A percentile compares a stretch with the other conserved stretches of the same genome.
Conservation (phyloP, 345 rosid genomes). For the Camelina neglecta region DNA sequence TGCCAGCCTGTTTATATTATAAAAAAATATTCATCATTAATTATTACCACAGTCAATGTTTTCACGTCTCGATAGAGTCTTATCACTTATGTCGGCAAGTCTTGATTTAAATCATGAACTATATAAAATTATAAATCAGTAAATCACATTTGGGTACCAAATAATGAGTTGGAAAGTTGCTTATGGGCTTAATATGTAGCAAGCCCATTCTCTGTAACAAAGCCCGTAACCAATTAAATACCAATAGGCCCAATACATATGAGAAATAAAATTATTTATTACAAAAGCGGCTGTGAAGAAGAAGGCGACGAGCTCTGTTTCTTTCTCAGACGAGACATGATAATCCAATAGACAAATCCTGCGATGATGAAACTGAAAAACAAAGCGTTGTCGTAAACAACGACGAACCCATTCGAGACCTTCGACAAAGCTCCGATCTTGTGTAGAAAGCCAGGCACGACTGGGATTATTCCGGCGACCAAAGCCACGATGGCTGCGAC, state of each 20-base stretch:
- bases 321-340: slow-evolving; percentile 49
- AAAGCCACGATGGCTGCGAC: slow-evolving; percentile 65
- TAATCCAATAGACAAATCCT: slow-evolving; percentile 62
- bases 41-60: background rate
- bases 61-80: background rate
- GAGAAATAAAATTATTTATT: background rate
- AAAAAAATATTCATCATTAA: background rate
- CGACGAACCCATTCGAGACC: slow-evolving; percentile 49
- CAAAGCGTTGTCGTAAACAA: slow-evolving; percentile 88
- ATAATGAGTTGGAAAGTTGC: background rate
- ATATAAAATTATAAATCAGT: background rate
- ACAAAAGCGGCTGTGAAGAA: slow-evolving; percentile 57
- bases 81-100: background rate
- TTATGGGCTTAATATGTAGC: background rate
- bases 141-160: background rate
- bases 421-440: slow-evolving; percentile 61
- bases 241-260: too few species aligned
- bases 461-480: slow-evolving; percentile 72
- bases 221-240: background rate
- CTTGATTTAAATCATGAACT: background rate
- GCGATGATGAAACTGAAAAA: slow-evolving; percentile 78
- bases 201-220: background rate
- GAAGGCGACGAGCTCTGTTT: slow-evolving; percentile 42
- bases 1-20: background rate
- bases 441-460: slow-evolving; percentile 79